Evolutionary conservation across 495 filamentous ascomycete genomes (phyloP).

Genomic region (Penicillium angulare): DNA sequence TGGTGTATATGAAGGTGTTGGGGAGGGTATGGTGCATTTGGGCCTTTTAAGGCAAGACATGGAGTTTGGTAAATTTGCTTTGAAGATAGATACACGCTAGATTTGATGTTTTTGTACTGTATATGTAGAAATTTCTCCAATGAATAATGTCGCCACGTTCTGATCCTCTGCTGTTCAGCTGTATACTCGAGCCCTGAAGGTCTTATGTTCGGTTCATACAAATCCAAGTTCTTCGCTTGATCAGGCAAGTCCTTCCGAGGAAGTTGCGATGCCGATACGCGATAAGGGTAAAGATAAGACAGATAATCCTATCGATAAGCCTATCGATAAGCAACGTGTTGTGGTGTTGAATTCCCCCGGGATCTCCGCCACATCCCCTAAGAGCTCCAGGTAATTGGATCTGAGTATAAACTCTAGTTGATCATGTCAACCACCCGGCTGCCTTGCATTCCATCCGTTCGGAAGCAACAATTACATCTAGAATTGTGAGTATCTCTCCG

Average conservation of each 20-base stretch:
- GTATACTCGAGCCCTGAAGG: too few species aligned
- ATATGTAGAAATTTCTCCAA: too few species aligned
- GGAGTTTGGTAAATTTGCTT: slow-evolving; percentile 20
- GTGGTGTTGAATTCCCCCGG: neutral
- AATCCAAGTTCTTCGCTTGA: too few species aligned
- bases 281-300: neutral
- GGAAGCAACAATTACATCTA: slow-evolving; percentile 67
- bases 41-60: slow-evolving; percentile 32
- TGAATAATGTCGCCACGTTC: too few species aligned
- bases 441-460: slow-evolving; percentile 44
- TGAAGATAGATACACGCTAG: slow-evolving; percentile 6
- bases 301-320: neutral
- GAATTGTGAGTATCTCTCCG: slow-evolving; percentile 63
- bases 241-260: too few species aligned
- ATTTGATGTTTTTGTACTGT: too few species aligned
- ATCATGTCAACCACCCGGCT: slow-evolving; percentile 42
- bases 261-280: neutral
- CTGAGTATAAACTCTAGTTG: neutral
- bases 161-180: too few species aligned
- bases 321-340: slow-evolving; percentile 1
- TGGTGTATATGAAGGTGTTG: slow-evolving; percentile 64
- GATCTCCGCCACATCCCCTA: neutral
- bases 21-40: slow-evolving; percentile 55
- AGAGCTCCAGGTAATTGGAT: neutral
- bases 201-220: too few species aligned